A percentile compares a stretch with the other conserved stretches of the same genome.
phyloP scores from a whole-genome alignment of 441 rosid species.

The Pelargonium myrrhifolium region DNA sequence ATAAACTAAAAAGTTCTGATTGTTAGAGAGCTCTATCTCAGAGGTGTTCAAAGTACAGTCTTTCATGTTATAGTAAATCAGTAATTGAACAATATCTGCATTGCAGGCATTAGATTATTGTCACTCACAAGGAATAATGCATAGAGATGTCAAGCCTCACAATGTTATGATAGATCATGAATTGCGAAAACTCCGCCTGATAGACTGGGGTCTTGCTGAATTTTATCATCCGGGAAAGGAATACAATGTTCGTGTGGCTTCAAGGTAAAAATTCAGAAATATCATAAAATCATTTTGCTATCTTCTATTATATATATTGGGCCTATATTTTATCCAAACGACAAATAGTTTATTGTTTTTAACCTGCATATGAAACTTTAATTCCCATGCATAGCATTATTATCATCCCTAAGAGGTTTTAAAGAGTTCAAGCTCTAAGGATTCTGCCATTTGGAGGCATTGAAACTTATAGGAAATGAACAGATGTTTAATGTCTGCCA shows the following conservation, averaged over 20 bases:
- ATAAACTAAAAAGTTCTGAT: not conserved
- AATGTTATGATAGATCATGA: conserved; percentile 98
- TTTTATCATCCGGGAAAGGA: conserved; percentile 94
- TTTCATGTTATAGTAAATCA: conserved; percentile 7
- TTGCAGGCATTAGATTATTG: conserved; percentile 89
- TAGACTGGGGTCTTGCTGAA: conserved; percentile 98
- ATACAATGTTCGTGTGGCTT: conserved; percentile 91
- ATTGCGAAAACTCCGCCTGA: conserved; percentile 84
- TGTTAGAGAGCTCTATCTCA: not conserved
- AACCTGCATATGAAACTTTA: not conserved
- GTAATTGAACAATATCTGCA: conserved; percentile 8
- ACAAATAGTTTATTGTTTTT: not conserved
- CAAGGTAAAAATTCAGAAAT: conserved; percentile 47
- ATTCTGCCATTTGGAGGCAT: not conserved
- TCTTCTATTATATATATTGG: too few relatives aligned
- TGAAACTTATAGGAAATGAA: not conserved
- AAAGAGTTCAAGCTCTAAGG: not conserved
- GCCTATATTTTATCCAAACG: too few relatives aligned
- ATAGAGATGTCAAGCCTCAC: conserved; percentile 95
- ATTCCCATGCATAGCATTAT: not conserved
- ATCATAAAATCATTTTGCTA: not conserved
- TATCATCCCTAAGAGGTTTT: not conserved
- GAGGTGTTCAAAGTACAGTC: not conserved
- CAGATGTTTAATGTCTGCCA: not conserved
- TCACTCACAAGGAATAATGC: conserved; percentile 97